Evolutionary conservation across 176 grass and related monocot species (phyloP).

Genomic region (Carex scoparia): DNA sequence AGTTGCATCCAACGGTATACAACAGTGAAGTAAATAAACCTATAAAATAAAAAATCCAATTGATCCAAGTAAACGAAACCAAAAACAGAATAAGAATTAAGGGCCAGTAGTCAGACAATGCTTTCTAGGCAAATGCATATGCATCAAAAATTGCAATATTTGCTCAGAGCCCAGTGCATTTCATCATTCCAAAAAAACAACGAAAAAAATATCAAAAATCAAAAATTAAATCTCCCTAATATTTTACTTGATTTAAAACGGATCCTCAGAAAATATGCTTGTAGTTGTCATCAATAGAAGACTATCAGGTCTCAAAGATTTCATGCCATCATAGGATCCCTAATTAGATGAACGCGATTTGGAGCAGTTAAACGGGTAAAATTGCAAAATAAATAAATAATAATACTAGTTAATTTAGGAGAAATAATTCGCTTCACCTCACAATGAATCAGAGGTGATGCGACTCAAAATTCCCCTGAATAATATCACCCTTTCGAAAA

Average conservation of each 20-base stretch:
- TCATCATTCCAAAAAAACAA: slow-evolving; percentile 42
- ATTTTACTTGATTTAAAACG: background rate
- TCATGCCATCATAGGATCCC: slow-evolving; percentile 69
- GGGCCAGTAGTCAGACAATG: slow-evolving; percentile 52
- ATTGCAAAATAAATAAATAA: background rate
- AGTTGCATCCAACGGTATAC: background rate
- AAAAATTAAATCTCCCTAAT: background rate
- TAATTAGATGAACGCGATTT: background rate
- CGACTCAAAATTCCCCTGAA: slow-evolving; percentile 74
- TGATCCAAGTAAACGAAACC: background rate
- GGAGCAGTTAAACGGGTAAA: background rate
- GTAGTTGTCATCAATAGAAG: slow-evolving; percentile 58
- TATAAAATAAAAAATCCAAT: background rate
- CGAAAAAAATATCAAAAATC: background rate
- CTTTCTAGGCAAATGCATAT: slow-evolving; percentile 94
- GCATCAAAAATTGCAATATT: slow-evolving; percentile 44
- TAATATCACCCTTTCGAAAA: slow-evolving; percentile 65
- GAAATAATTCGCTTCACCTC: slow-evolving; percentile 80
- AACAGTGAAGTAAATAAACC: background rate
- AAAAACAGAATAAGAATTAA: no score
- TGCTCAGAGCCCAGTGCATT: slow-evolving; percentile 96
- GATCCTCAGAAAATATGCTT: slow-evolving; percentile 71
- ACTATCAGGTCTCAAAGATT: slow-evolving; percentile 99
- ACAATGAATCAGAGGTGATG: slow-evolving; percentile 42
- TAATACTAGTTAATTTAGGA: slow-evolving; percentile 33